These are phyloP conservation scores for Skeletonema marinoi DNA, from an alignment of 108 stramenopile genomes.

Conservation along the genomic window DNA sequence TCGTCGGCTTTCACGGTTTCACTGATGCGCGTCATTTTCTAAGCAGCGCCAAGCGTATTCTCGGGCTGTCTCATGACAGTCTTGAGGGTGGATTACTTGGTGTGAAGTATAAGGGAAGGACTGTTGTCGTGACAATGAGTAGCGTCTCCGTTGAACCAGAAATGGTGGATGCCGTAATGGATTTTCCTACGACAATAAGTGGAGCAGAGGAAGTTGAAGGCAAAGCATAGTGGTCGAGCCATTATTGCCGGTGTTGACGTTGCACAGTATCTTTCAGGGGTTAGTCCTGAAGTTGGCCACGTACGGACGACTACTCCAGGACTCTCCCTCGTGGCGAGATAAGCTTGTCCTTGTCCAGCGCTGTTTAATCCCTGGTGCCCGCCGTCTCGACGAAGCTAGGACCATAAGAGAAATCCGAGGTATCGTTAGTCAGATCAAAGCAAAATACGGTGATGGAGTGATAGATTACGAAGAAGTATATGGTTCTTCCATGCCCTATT, in stretches of 20 bases:
- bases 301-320: slow-evolving; percentile 67
- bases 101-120: slow-evolving; percentile 63
- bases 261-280: slow-evolving; percentile 69
- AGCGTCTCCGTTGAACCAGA: slow-evolving; percentile 83
- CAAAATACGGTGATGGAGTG: slow-evolving; percentile 50
- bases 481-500: slow-evolving; percentile 29
- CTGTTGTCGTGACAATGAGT: slow-evolving; percentile 76
- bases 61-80: slow-evolving; percentile 65
- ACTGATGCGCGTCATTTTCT: slow-evolving; percentile 89
- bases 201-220: slow-evolving; percentile 35
- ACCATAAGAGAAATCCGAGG: slow-evolving; percentile 35
- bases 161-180: slow-evolving; percentile 31
- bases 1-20: slow-evolving; percentile 89
- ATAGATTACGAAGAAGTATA: slow-evolving; percentile 63
- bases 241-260: slow-evolving; percentile 71
- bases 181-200: slow-evolving; percentile 19
- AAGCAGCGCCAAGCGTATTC: slow-evolving; percentile 77
- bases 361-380: slow-evolving; percentile 52
- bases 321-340: slow-evolving; percentile 57
- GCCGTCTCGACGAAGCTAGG: slow-evolving; percentile 55
- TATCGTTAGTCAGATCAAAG: slow-evolving; percentile 44
- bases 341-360: slow-evolving; percentile 79
- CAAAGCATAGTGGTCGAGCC: slow-evolving; percentile 48
- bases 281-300: slow-evolving; percentile 78
- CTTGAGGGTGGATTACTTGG: slow-evolving; percentile 74